phyloP scores from a whole-genome alignment of 208 protist species.

The Trypanosoma congolense region DNA sequence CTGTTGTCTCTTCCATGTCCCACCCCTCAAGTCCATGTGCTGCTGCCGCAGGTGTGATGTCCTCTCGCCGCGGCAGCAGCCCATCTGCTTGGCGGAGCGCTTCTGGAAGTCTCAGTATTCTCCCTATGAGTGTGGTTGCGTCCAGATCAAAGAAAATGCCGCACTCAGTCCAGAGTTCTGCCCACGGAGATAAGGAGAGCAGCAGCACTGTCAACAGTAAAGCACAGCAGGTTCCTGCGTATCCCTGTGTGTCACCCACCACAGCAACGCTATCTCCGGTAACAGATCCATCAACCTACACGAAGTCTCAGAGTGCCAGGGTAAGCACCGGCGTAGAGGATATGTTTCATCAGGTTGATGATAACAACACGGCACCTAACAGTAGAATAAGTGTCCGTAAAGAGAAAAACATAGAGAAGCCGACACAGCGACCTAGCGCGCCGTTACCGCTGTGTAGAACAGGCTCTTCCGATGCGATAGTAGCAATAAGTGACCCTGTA shows the following conservation, averaged over 20 bases:
- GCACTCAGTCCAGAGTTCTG: neutral
- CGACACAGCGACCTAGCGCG: neutral
- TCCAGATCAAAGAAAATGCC: neutral
- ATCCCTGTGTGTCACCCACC: neutral
- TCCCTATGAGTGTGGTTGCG: neutral
- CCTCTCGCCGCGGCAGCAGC: neutral
- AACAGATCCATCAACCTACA: neutral
- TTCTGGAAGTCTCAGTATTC: neutral
- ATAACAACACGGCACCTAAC: neutral
- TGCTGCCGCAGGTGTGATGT: neutral
- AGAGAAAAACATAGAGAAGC: neutral
- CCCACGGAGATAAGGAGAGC: neutral
- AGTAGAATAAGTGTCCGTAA: neutral
- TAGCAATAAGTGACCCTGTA: neutral
- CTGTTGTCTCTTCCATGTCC: neutral
- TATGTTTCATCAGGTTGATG: too few species aligned
- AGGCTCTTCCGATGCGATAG: too few species aligned
- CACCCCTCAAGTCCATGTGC: neutral
- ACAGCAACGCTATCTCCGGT: constrained; percentile 2
- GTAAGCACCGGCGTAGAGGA: too few species aligned
- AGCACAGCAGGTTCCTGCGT: neutral
- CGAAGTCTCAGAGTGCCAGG: neutral
- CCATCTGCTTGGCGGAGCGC: neutral
- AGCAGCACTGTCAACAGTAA: neutral
- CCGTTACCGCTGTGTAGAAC: neutral